A percentile compares a stretch with the other conserved stretches of the same genome.
phyloP scores from a whole-genome alignment of 2,329 filamentous ascomycete genomes.

The Fusarium keratoplasticum region DNA sequence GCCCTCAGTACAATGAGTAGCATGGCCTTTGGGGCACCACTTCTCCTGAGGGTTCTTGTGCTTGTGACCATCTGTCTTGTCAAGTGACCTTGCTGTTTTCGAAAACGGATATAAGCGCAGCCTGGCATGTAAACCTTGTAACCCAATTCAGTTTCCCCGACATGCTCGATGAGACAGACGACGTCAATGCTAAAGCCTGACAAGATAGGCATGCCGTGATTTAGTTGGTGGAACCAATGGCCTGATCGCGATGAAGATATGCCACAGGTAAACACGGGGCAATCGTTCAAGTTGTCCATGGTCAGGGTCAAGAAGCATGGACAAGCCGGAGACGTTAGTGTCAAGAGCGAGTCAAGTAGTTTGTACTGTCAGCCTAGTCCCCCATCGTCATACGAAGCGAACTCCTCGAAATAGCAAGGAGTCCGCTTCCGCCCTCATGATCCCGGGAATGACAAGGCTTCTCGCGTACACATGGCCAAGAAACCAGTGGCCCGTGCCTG shows the following conservation, averaged over 20 bases:
- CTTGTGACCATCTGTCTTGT: neutral
- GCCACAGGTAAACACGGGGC: neutral
- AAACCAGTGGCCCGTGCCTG: conserved; percentile 35
- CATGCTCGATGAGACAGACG: neutral
- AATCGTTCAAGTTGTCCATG: neutral
- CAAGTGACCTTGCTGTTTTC: neutral
- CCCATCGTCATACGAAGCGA: neutral
- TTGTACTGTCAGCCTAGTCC: conserved; percentile 13
- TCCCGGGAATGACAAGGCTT: conserved; percentile 15
- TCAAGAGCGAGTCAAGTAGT: conserved; percentile 8
- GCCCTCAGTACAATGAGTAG: neutral
- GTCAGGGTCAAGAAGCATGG: neutral
- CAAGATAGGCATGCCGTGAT: conserved; percentile 15
- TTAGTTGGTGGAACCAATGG: neutral
- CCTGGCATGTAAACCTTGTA: neutral
- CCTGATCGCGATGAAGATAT: conserved; percentile 9
- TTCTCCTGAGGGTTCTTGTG: neutral
- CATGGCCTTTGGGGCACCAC: neutral
- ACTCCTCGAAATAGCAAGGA: conserved; percentile 10
- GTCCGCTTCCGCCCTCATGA: conserved; percentile 2
- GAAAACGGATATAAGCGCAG: neutral
- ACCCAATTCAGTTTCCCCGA: neutral
- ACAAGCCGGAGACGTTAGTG: neutral
- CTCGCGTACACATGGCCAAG: neutral
- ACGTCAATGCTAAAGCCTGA: neutral